These are phyloP conservation scores for Stramenopiles sp. DNA, from an alignment of 352 stramenopile species.

Conservation along the genomic window DNA sequence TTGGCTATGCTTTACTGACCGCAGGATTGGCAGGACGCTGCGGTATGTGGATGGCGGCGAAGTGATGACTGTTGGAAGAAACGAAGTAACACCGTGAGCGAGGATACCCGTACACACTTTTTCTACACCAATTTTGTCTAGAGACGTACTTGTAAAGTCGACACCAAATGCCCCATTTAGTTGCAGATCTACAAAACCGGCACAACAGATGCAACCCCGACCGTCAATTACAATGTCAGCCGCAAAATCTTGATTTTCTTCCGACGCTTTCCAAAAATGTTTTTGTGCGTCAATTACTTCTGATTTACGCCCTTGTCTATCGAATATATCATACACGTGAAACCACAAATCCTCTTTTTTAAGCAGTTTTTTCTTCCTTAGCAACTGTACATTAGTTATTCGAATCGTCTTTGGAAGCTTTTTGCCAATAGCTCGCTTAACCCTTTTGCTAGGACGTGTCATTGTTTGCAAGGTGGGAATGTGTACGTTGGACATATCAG, in stretches of 20 bases:
- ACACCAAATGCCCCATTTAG: slow-evolving; percentile 60
- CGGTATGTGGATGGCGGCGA: slow-evolving; percentile 39
- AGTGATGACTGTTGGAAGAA: slow-evolving; percentile 67
- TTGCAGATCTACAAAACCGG: slow-evolving; percentile 66
- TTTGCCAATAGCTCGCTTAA: too few species aligned
- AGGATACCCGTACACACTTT: slow-evolving; percentile 36
- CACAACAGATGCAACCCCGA: slow-evolving; percentile 39
- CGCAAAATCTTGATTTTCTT: slow-evolving; percentile 26
- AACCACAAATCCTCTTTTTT: not conserved
- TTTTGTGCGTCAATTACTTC: slow-evolving; percentile 31
- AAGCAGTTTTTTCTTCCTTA: not conserved
- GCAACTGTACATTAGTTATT: not conserved
- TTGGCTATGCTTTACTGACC: slow-evolving; percentile 26
- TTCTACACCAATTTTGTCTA: slow-evolving; percentile 30
- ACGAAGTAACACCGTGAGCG: slow-evolving; percentile 46
- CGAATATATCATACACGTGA: not conserved
- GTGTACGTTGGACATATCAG: not conserved
- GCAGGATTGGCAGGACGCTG: slow-evolving; percentile 32
- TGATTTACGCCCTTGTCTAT: not conserved
- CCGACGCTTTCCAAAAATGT: slow-evolving; percentile 33
- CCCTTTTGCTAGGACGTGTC: too few species aligned
- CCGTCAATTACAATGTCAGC: slow-evolving; percentile 40
- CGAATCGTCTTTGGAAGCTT: not conserved
- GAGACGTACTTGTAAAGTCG: slow-evolving; percentile 49
- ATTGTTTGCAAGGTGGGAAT: not conserved